These are phyloP conservation scores for Mycena alexandri DNA, from an alignment of 768 basidiomycete genomes.

Conservation along the genomic window DNA sequence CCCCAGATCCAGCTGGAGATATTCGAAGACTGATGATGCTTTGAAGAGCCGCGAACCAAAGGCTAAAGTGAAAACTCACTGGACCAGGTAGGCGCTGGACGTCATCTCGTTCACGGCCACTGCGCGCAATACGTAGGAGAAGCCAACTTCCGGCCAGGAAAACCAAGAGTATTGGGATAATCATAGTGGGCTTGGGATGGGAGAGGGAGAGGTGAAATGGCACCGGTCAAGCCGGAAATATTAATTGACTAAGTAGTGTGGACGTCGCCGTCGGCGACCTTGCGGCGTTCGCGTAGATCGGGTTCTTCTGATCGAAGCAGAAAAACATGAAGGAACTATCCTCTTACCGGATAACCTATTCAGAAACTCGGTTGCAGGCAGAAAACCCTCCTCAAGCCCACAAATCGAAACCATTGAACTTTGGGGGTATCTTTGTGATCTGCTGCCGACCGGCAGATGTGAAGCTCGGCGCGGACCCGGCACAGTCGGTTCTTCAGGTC, in stretches of 20 bases:
- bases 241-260: too few relatives aligned
- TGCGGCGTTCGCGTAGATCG: not conserved
- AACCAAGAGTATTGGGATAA: slow-evolving; percentile 11
- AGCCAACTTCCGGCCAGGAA: slow-evolving; percentile 23
- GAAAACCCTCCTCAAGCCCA: too few relatives aligned
- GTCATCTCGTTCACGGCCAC: slow-evolving; percentile 18
- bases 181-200: slow-evolving; percentile 20
- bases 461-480: too few relatives aligned
- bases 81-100: slow-evolving; percentile 40
- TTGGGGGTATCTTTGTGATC: too few relatives aligned
- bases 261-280: too few relatives aligned
- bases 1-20: slow-evolving; percentile 51
- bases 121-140: slow-evolving; percentile 24
- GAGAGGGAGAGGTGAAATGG: not conserved
- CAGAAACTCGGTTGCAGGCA: too few relatives aligned
- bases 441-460: too few relatives aligned
- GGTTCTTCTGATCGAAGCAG: not conserved
- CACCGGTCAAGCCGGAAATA: not conserved
- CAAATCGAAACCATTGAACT: too few relatives aligned
- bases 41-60: slow-evolving; percentile 4
- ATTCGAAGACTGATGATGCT: slow-evolving; percentile 33
- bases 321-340: too few relatives aligned
- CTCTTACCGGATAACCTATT: too few relatives aligned
- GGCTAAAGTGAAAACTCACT: slow-evolving; percentile 32
- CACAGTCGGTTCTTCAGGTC: too few relatives aligned